phyloP scores from a whole-genome alignment of 1,284 basidiomycete species.

The Puccinia triticina region DNA sequence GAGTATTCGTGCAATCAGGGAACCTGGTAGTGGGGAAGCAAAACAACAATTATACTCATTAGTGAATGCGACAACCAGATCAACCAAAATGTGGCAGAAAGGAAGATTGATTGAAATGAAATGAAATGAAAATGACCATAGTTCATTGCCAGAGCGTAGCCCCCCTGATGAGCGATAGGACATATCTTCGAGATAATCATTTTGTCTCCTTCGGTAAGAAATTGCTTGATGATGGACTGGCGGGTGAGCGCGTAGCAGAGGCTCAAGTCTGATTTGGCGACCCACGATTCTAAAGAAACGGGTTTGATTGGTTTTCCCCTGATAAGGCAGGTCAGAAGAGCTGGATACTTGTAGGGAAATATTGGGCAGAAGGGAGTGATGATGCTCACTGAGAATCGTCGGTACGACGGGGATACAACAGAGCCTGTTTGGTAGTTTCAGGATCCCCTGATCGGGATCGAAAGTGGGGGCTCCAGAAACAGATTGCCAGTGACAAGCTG shows the following conservation, averaged over 20 bases:
- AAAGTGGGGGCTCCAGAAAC: constrained; percentile 56
- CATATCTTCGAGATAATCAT: constrained; percentile 80
- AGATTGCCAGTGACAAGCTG: constrained; percentile 62
- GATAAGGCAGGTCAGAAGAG: constrained; percentile 23
- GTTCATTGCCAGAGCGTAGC: constrained; percentile 89
- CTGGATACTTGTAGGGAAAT: background rate
- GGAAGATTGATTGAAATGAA: background rate
- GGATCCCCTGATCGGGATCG: background rate
- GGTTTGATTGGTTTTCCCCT: background rate
- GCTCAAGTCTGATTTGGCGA: constrained; percentile 64
- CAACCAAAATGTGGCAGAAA: background rate
- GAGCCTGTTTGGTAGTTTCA: background rate
- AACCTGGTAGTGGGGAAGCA: constrained; percentile 66
- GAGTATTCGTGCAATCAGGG: constrained; percentile 81
- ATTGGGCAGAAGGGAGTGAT: background rate
- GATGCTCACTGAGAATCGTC: background rate
- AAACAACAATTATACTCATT: background rate
- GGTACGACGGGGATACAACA: background rate
- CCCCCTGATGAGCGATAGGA: constrained; percentile 81
- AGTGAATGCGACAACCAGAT: background rate
- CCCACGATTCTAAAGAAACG: constrained; percentile 39
- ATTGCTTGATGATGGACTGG: constrained; percentile 87
- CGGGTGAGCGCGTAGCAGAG: constrained; percentile 77
- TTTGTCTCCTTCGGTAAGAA: constrained; percentile 94
- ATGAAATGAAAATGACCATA: constrained; percentile 68